These are phyloP conservation scores for Fistulinella prunicolor DNA, from an alignment of 768 basidiomycete species.

Conservation along the genomic window DNA sequence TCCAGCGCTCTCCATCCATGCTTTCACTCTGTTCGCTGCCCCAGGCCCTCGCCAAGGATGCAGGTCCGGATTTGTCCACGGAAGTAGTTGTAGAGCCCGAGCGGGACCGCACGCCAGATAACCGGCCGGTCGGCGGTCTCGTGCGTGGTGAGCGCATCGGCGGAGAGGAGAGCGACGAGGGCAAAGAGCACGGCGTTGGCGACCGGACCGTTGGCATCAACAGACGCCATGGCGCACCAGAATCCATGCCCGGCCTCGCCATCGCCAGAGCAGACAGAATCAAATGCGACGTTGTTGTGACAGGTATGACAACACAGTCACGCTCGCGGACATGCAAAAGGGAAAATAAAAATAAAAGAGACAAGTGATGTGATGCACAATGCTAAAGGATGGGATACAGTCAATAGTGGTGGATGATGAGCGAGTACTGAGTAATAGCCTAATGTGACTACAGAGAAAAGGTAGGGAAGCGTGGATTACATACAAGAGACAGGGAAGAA, in stretches of 20 bases:
- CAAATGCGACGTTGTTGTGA: constrained; percentile 12
- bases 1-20: constrained; percentile 39
- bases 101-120: constrained; percentile 31
- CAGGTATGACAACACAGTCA: constrained; percentile 11
- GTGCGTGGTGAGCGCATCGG: constrained; percentile 24
- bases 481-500: constrained; percentile 9
- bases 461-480: constrained; percentile 7
- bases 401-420: constrained; percentile 5
- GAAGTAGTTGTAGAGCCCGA: constrained; percentile 31
- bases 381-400: constrained; percentile 18
- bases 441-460: constrained; percentile 9
- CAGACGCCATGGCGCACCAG: constrained; percentile 16
- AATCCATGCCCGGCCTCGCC: constrained; percentile 12
- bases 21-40: constrained; percentile 11
- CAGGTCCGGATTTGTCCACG: constrained; percentile 12
- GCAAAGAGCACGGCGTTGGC: constrained; percentile 6
- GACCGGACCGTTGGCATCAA: constrained; percentile 35
- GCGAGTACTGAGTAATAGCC: background rate
- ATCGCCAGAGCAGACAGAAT: constrained; percentile 6
- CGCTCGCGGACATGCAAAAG: background rate
- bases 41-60: constrained; percentile 4
- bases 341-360: background rate
- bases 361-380: constrained; percentile 15
- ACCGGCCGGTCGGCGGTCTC: constrained; percentile 24
- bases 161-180: constrained; percentile 11